Evolutionary conservation across 1,284 basidiomycete genomes (phyloP).

Genomic region (Afroboletus lepidellus): DNA sequence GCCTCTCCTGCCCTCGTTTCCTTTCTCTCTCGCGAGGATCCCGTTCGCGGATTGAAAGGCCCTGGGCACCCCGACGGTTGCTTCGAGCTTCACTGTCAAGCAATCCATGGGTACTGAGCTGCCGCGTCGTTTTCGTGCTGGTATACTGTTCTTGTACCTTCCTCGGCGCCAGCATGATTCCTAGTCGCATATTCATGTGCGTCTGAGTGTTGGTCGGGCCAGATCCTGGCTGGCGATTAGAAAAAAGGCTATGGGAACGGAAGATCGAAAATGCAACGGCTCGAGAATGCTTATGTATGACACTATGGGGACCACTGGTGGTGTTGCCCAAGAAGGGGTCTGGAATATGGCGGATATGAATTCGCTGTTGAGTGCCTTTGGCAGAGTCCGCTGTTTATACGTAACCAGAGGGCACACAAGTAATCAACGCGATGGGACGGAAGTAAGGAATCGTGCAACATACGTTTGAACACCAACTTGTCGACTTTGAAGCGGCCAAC

Average conservation of each 20-base stretch:
- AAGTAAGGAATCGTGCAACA: conserved; percentile 24
- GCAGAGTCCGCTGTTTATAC: conserved; percentile 41
- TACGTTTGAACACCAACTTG: conserved; percentile 47
- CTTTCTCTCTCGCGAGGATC: conserved; percentile 17
- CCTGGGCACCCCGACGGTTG: conserved; percentile 14
- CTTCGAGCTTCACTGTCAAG: conserved; percentile 45
- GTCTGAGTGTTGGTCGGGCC: conserved; percentile 17
- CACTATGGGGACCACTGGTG: conserved; percentile 56
- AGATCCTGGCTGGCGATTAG: conserved; percentile 15
- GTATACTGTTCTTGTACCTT: conserved; percentile 75
- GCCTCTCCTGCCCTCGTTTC: conserved; percentile 20
- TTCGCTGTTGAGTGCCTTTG: conserved; percentile 64
- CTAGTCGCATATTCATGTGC: conserved; percentile 43
- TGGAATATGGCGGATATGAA: conserved; percentile 57
- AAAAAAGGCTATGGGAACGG: conserved; percentile 51
- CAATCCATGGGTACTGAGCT: conserved; percentile 64
- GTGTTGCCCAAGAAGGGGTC: conserved; percentile 43
- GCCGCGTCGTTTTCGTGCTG: conserved; percentile 70
- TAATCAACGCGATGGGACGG: neutral
- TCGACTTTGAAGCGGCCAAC: conserved; percentile 66
- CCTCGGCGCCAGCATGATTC: conserved; percentile 65
- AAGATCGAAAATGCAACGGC: conserved; percentile 74
- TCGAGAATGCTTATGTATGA: conserved; percentile 77
- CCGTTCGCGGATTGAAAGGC: conserved; percentile 15
- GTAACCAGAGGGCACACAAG: neutral